Percentiles rank a stretch among this genome's conserved stretches.
phyloP scores from a whole-genome alignment of 345 rosid genomes.

The Eucalyptus polybractea region DNA sequence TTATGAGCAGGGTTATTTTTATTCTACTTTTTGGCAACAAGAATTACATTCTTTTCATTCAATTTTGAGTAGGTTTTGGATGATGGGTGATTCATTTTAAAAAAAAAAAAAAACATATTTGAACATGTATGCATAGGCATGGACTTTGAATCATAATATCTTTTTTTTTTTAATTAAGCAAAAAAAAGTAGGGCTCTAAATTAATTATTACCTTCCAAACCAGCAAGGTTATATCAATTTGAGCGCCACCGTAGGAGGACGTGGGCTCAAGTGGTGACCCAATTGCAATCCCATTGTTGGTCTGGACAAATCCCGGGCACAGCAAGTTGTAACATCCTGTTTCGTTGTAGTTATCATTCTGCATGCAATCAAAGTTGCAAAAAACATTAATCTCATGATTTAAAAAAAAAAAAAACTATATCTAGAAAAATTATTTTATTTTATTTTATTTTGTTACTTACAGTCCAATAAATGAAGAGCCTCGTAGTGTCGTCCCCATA shows the following conservation, averaged over 20 bases:
- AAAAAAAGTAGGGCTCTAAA: not conserved
- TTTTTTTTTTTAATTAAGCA: not conserved
- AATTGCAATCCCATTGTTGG: conserved; percentile 64
- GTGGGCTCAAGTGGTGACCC: conserved; percentile 52
- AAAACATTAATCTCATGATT: not conserved
- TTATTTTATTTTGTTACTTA: conserved; percentile 8
- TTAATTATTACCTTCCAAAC: too few species aligned
- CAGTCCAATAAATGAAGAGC: conserved; percentile 99
- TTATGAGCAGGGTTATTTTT: not conserved
- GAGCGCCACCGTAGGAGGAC: too few species aligned
- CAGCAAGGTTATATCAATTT: too few species aligned
- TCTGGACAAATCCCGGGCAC: conserved; percentile 93
- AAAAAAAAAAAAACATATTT: not conserved
- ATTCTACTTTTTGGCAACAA: not conserved
- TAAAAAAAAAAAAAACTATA: too few species aligned
- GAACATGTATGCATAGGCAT: not conserved
- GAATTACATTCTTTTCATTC: not conserved
- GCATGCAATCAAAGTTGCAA: not conserved
- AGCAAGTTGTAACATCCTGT: conserved; percentile 97
- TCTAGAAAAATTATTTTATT: not conserved
- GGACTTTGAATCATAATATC: not conserved
- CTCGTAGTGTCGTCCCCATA: conserved; percentile 92
- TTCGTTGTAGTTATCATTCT: conserved; percentile 82
- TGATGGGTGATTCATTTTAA: not conserved
- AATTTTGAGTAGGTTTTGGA: not conserved